These are phyloP conservation scores for Leucogyrophana mollusca DNA, from an alignment of 768 basidiomycete genomes.

Conservation along the genomic window DNA sequence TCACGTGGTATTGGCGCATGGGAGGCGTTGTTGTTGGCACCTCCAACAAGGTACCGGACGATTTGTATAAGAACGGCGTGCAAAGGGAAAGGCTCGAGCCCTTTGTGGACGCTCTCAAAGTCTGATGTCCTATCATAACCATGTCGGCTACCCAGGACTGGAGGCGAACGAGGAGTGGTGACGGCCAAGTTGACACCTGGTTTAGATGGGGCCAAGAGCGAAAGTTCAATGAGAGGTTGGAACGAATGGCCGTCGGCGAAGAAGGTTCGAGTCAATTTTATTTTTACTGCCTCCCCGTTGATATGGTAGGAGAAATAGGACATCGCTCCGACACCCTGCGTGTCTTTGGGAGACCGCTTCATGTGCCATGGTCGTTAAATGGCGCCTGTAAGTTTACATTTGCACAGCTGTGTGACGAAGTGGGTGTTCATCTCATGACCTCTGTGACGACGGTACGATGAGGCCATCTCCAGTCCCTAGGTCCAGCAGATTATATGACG, in stretches of 20 bases:
- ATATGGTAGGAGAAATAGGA: constrained; percentile 10
- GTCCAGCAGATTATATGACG: constrained; percentile 58
- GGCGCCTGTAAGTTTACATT: constrained; percentile 48
- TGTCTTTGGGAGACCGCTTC: constrained; percentile 49
- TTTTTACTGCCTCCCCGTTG: background rate
- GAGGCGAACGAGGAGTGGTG: constrained; percentile 28
- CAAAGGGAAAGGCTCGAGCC: constrained; percentile 55
- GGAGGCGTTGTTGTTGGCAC: constrained; percentile 53
- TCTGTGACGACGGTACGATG: background rate
- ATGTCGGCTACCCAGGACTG: constrained; percentile 48
- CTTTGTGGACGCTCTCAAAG: constrained; percentile 55
- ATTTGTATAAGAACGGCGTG: constrained; percentile 57
- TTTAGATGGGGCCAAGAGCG: constrained; percentile 21
- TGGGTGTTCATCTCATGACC: constrained; percentile 4
- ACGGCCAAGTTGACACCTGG: constrained; percentile 28
- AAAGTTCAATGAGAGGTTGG: constrained; percentile 18
- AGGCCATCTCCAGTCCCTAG: constrained; percentile 35
- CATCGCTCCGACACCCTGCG: constrained; percentile 24
- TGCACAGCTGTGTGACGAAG: constrained; percentile 45
- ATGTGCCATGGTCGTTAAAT: constrained; percentile 41
- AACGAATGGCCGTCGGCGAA: constrained; percentile 2
- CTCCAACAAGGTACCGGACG: constrained; percentile 53
- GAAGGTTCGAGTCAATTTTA: background rate
- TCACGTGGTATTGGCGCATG: constrained; percentile 64
- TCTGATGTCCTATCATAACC: constrained; percentile 47